Base-by-base conservation (phyloP, 495 filamentous ascomycete genomes). In the Viridothelium virens region DNA sequence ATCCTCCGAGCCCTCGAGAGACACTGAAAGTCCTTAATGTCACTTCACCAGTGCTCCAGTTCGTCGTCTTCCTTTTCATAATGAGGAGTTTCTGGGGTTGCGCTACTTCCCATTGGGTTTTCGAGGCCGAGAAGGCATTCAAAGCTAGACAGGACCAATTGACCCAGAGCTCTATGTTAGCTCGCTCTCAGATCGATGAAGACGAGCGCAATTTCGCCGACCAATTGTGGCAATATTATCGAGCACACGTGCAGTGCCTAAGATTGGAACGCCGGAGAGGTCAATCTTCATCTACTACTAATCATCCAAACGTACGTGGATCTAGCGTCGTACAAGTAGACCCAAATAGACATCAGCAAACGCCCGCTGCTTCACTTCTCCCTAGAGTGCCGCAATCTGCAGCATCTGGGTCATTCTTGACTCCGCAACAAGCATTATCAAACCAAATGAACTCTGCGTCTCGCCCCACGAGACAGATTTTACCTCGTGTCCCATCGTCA, bases 1-100 rank as follows among this genome's bases (percentile, higher is more conserved):
- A 47, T 59, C 69, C 69, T 4, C 72, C 72, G 3, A 37, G 69
- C 14, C 66, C 63, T 1, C 48, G 65, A 61, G 72, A 74, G 46
- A 37, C 72, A 4, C 34, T 56, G 3, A 31, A 61, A 25, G 65
- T 59, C 38, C 65, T 74, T 11, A 63, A 61, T 3, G 65, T 72
- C 16, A 16, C 11, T 2, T 72, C 70, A 9, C 9, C 63, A 2
- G 44, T 65, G 11, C 67, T 74, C 48, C 70, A 72, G 31, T 11
- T 31, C 9, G 68, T 71, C 37, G 67, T 71, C 10, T 74, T 70
- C 38, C 66, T 56, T 12, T 50, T 63, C 31, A 70, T 69, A 2
- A 50, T 68, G 25, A 69, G 70, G 44, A 56, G 56, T 16, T 53
- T 71, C 47, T 71, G 67, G 67, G 37, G 53, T 34, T 31, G 16